A percentile compares a stretch with the other conserved stretches of the same genome.
Evolutionary conservation across 805 yeast genomes (phyloP).

Genomic region (Saturnispora galanensis): DNA sequence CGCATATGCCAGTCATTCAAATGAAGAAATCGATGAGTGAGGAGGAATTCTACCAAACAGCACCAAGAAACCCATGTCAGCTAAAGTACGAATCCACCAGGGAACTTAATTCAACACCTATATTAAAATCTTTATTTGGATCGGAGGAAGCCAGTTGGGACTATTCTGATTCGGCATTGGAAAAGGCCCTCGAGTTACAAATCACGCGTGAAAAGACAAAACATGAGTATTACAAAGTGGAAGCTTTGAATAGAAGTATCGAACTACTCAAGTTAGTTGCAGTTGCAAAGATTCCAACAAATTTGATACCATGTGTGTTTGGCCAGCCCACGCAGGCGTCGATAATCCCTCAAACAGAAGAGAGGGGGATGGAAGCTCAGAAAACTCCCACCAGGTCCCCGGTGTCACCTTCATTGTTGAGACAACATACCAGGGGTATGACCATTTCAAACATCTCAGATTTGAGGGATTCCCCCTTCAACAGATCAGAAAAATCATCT

Average conservation of each 20-base stretch:
- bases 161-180: constrained; percentile 45
- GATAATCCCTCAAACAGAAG: neutral
- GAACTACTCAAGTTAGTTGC: constrained; percentile 55
- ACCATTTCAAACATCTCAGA: constrained; percentile 12
- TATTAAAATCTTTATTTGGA: constrained; percentile 43
- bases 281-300: constrained; percentile 52
- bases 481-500: constrained; percentile 6
- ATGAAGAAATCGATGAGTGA: too few species aligned
- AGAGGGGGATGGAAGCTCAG: neutral
- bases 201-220: constrained; percentile 73
- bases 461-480: constrained; percentile 1
- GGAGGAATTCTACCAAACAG: too few species aligned
- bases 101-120: neutral
- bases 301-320: constrained; percentile 53
- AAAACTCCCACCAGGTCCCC: constrained; percentile 6
- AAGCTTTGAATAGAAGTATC: constrained; percentile 47
- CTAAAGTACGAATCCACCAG: neutral
- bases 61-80: neutral
- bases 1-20: too few species aligned
- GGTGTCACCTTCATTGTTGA: constrained; percentile 9
- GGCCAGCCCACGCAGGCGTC: constrained; percentile 12
- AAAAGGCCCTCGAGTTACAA: constrained; percentile 48
- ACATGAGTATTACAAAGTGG: constrained; percentile 66
- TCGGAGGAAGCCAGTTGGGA: constrained; percentile 44
- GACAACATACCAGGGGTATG: constrained; percentile 9